Evolutionary conservation across 1,139 yeast species (phyloP), one percentile per base, ranked within the genome.

Genomic region (Blastobotrys raffinosifermentans): DNA sequence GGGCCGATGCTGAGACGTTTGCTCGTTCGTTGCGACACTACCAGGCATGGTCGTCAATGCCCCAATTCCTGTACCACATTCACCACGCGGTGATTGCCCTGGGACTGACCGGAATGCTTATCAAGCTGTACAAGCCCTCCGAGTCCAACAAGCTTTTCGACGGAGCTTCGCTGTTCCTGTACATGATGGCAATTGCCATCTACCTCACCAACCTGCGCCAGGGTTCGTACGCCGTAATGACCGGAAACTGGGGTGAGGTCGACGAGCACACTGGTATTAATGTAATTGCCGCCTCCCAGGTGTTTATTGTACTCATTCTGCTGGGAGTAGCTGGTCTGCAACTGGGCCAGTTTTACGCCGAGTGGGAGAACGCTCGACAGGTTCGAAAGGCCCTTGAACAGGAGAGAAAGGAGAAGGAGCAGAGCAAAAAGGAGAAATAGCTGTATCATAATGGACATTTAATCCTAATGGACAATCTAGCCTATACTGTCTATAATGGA

Each of bases 231-330:
- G 75, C 93, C 37, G 76, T 86, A 43, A 54, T 75, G 20, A 62
- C 72, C 42, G 87, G 89, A 32, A 69, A 75, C 44, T 91, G 97
- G 96, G 97, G 96, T 46, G 97, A 91, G 39, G 95, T 91, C 37
- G 86, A 84, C 53, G 77, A 73, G 59, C 69, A 70, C 45, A 86
- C 95, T 19, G 97, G 97, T 17, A 65, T 91, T 53, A 85, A 85
- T 50, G 96, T 91, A 30, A 76, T 91, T 59, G 96, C 94, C 31
- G 96, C 97, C 4, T 79, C 94, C 31, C 80, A 81, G 61, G 74
- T 83, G 32, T 81, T 91, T 70, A 70, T 84, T 47, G 75, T 82
- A 15, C 61, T 86, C 43, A 70, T 82, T 14, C 68, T 89, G 40
- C 55, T 77, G 19, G 97, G 96, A 45, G 85, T 87, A 15, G 64